phyloP scores from a whole-genome alignment of 1,284 basidiomycete species.

The Mycosarcoma maydis region DNA sequence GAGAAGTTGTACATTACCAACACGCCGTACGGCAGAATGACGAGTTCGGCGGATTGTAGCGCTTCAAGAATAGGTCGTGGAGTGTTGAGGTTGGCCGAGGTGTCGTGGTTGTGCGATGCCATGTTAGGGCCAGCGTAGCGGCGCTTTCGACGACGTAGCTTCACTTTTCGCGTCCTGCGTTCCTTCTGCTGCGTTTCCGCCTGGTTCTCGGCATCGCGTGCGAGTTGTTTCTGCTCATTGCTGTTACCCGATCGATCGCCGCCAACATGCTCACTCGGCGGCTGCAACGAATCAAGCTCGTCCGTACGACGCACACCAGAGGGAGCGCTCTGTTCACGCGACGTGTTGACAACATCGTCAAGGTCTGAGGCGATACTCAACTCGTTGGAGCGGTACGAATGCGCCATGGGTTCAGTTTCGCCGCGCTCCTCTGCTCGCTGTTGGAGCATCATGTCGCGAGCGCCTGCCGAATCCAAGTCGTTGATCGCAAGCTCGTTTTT shows the following conservation, averaged over 20 bases:
- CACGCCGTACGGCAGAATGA: slow-evolving; percentile 65
- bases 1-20: slow-evolving; percentile 67
- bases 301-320: neutral
- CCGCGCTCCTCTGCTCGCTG: slow-evolving; percentile 48
- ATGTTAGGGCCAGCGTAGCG: slow-evolving; percentile 58
- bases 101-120: slow-evolving; percentile 66
- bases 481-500: slow-evolving; percentile 39
- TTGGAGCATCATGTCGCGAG: slow-evolving; percentile 54
- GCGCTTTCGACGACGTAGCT: slow-evolving; percentile 33
- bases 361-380: slow-evolving; percentile 29
- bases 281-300: slow-evolving; percentile 1
- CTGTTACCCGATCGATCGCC: neutral
- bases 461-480: slow-evolving; percentile 48
- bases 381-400: slow-evolving; percentile 43
- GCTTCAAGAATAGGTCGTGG: slow-evolving; percentile 61
- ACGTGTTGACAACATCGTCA: slow-evolving; percentile 19
- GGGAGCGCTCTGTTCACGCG: slow-evolving; percentile 12
- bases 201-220: slow-evolving; percentile 5
- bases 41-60: slow-evolving; percentile 62
- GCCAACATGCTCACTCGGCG: slow-evolving; percentile 6
- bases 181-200: slow-evolving; percentile 25
- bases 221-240: neutral
- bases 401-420: slow-evolving; percentile 35
- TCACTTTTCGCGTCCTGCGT: slow-evolving; percentile 28
- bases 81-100: slow-evolving; percentile 59